These are phyloP conservation scores for Rhodamnia rubescens DNA, from an alignment of 345 rosid species.

Conservation along the genomic window DNA sequence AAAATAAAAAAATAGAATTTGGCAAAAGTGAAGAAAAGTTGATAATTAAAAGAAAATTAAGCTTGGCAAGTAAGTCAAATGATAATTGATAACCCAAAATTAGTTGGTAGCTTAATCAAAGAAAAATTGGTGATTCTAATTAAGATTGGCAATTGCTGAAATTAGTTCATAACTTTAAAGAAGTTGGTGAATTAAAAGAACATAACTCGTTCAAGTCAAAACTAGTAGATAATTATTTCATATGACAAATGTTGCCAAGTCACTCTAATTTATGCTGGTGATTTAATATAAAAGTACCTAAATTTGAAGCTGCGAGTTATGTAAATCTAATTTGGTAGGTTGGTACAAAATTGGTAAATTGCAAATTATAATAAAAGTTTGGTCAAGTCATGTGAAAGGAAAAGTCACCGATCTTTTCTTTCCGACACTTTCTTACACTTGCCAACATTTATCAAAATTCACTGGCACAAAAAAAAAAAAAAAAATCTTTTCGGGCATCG, in stretches of 20 bases:
- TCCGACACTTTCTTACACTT: not conserved
- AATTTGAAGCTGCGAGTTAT: not conserved
- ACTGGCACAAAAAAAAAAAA: rapidly evolving
- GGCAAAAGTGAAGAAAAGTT: too few relatives aligned
- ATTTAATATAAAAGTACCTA: not conserved
- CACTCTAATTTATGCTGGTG: not conserved
- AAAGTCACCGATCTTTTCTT: not conserved
- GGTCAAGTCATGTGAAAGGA: not conserved
- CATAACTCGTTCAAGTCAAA: not conserved
- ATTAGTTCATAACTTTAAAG: too few relatives aligned
- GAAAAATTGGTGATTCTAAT: too few relatives aligned
- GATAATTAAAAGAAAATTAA: too few relatives aligned
- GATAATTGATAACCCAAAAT: too few relatives aligned
- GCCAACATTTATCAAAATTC: not conserved
- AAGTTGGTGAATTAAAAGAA: too few relatives aligned
- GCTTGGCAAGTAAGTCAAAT: too few relatives aligned
- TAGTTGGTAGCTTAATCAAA: too few relatives aligned
- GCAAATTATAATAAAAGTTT: too few relatives aligned
- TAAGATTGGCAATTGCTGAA: too few relatives aligned
- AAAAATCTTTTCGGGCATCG: not conserved
- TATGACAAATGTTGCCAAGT: not conserved
- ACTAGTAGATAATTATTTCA: not conserved
- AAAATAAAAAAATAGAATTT: too few relatives aligned
- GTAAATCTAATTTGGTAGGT: not conserved
- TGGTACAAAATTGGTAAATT: not conserved